Percentiles rank a stretch among this genome's conserved stretches.
These are phyloP conservation scores for Paecilomyces fulvus DNA, from an alignment of 2,329 filamentous ascomycete genomes.

Conservation along the genomic window DNA sequence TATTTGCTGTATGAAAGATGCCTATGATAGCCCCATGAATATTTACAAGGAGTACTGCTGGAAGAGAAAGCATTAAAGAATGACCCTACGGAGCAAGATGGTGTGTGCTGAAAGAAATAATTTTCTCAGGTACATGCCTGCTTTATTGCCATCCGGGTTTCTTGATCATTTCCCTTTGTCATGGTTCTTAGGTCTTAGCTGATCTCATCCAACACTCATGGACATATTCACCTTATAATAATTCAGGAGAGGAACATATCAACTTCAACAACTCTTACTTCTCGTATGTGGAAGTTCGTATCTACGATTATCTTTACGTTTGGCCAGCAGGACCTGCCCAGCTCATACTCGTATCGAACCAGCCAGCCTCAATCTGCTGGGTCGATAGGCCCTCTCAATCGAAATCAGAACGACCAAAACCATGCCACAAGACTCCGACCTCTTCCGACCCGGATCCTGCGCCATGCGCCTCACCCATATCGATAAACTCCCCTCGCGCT, in stretches of 20 bases:
- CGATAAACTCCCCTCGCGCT: slow-evolving; percentile 7
- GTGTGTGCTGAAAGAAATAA: not conserved
- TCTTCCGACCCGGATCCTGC: slow-evolving; percentile 8
- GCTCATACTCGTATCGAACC: no score
- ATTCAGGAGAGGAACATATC: not conserved
- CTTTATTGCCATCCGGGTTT: not conserved
- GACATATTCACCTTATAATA: not conserved
- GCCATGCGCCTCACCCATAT: slow-evolving; percentile 17
- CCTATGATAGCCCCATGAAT: no score
- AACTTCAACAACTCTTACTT: not conserved
- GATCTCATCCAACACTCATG: not conserved
- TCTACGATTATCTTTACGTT: not conserved
- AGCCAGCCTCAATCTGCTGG: not conserved
- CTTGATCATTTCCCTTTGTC: not conserved
- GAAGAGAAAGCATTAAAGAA: not conserved
- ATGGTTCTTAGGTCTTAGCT: not conserved
- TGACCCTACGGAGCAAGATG: not conserved
- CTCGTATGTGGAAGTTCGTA: not conserved
- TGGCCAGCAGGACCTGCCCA: no score
- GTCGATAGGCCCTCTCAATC: not conserved
- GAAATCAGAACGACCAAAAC: not conserved
- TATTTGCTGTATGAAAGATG: not conserved
- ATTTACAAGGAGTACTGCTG: no score
- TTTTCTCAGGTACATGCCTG: not conserved
- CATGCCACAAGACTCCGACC: not conserved